These are phyloP conservation scores for Suillus lakei DNA, from an alignment of 768 basidiomycete genomes.

Conservation along the genomic window DNA sequence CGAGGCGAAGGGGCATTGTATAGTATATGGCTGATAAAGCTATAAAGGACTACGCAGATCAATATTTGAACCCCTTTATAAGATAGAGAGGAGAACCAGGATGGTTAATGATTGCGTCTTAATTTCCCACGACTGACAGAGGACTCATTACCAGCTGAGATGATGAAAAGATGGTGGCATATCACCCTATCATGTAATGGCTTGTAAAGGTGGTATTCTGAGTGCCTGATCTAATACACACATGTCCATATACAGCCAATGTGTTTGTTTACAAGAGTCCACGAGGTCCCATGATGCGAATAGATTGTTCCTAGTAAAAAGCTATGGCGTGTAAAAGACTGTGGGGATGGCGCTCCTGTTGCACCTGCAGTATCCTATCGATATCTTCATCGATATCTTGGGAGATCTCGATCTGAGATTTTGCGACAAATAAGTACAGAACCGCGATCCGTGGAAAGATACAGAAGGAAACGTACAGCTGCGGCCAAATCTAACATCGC, in stretches of 20 bases:
- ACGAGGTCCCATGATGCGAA: not conserved
- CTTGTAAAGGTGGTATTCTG: too few species aligned
- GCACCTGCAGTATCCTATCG: slow-evolving; percentile 79
- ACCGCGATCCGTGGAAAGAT: not conserved
- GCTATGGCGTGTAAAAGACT: slow-evolving; percentile 88
- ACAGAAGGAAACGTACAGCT: slow-evolving; percentile 63
- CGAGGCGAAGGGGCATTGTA: slow-evolving; percentile 71
- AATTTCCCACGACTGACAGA: slow-evolving; percentile 56
- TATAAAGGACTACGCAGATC: slow-evolving; percentile 7
- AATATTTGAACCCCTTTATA: slow-evolving; percentile 12
- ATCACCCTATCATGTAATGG: not conserved
- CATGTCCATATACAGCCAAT: not conserved
- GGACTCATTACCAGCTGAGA: not conserved
- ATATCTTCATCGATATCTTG: slow-evolving; percentile 93
- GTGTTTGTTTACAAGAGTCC: not conserved
- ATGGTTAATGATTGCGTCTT: slow-evolving; percentile 57
- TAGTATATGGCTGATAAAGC: slow-evolving; percentile 12
- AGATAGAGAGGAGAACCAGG: slow-evolving; percentile 1
- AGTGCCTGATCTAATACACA: not conserved
- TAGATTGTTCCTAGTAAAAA: slow-evolving; percentile 69
- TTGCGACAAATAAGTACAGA: not conserved
- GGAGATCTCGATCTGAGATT: slow-evolving; percentile 75
- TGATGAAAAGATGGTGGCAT: not conserved
- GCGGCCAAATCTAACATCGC: slow-evolving; percentile 91
- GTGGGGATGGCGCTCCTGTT: slow-evolving; percentile 92